Evolutionary conservation across 2,329 filamentous ascomycete species (phyloP).

Genomic region (Ophiostoma tasmaniense): DNA sequence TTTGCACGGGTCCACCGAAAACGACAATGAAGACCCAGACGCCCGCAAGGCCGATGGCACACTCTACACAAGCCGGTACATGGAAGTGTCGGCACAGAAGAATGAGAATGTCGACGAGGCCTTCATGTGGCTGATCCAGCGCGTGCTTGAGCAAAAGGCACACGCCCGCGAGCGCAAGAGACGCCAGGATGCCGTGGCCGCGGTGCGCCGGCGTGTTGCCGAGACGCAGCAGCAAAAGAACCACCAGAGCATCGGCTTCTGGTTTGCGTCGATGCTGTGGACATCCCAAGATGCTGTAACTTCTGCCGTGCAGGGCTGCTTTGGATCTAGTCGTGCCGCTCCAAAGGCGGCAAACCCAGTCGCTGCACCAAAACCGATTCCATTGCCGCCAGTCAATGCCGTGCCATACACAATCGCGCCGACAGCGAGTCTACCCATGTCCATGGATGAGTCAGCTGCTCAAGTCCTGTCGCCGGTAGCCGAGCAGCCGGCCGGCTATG

Average conservation of each 20-base stretch:
- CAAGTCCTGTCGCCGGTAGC: not conserved
- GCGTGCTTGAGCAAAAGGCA: conserved; percentile 3
- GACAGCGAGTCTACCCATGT: not conserved
- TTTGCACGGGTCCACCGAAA: not conserved
- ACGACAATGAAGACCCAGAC: not conserved
- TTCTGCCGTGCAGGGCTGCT: not conserved
- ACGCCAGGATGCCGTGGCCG: conserved; percentile 2
- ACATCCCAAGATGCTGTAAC: not conserved
- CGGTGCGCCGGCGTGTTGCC: not conserved
- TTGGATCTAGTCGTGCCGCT: not conserved
- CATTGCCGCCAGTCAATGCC: not conserved
- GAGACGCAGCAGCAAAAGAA: not conserved
- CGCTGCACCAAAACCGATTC: not conserved
- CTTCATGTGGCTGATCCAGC: conserved; percentile 5
- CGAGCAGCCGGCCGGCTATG: not conserved
- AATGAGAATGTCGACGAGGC: conserved; percentile 7
- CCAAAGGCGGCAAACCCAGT: not conserved
- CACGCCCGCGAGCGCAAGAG: not conserved
- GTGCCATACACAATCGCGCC: not conserved
- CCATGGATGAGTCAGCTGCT: not conserved
- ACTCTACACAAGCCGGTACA: conserved; percentile 5
- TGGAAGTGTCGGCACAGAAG: conserved; percentile 2
- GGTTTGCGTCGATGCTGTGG: not conserved
- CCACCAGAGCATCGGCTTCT: not conserved
- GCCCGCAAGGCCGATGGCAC: not conserved